These are phyloP conservation scores for Powellomyces hirtus DNA, from an alignment of 192 early-diverging fungal genomes.

Conservation along the genomic window DNA sequence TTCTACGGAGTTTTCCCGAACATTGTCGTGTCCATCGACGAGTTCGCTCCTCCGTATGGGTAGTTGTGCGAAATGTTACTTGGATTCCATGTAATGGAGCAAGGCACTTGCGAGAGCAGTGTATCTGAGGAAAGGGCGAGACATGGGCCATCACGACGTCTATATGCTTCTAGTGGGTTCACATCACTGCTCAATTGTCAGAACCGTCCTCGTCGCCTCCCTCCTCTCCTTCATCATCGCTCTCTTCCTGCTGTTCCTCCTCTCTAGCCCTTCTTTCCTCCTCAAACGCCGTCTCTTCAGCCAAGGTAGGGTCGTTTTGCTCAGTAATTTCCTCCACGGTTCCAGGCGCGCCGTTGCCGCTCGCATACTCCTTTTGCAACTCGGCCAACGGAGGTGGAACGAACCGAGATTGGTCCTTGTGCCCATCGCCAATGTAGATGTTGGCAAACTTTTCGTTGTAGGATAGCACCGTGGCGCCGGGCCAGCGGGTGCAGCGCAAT, in stretches of 20 bases:
- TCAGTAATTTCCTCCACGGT: conserved; percentile 38
- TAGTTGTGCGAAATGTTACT: no score
- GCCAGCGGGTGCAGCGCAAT: conserved; percentile 55
- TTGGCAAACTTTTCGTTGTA: conserved; percentile 65
- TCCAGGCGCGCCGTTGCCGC: conserved; percentile 34
- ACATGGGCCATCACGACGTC: not conserved
- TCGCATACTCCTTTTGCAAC: conserved; percentile 48
- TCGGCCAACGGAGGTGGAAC: conserved; percentile 44
- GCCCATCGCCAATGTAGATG: conserved; percentile 62
- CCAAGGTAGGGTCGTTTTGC: conserved; percentile 59
- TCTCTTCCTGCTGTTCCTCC: conserved; percentile 54
- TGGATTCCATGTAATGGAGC: no score
- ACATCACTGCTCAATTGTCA: conserved; percentile 5
- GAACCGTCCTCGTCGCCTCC: conserved; percentile 22
- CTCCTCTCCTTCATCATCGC: conserved; percentile 42
- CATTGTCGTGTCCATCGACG: no score
- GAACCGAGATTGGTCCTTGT: conserved; percentile 39
- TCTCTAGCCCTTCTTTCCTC: conserved; percentile 48
- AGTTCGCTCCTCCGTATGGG: no score
- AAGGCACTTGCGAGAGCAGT: no score
- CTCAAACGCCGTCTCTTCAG: conserved; percentile 55
- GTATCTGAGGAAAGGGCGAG: no score
- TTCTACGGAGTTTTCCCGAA: no score
- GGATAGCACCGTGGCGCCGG: conserved; percentile 51
- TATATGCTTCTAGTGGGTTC: not conserved